Conservation (phyloP, 1,284 basidiomycete genomes). For the Marasmius fiardii region DNA sequence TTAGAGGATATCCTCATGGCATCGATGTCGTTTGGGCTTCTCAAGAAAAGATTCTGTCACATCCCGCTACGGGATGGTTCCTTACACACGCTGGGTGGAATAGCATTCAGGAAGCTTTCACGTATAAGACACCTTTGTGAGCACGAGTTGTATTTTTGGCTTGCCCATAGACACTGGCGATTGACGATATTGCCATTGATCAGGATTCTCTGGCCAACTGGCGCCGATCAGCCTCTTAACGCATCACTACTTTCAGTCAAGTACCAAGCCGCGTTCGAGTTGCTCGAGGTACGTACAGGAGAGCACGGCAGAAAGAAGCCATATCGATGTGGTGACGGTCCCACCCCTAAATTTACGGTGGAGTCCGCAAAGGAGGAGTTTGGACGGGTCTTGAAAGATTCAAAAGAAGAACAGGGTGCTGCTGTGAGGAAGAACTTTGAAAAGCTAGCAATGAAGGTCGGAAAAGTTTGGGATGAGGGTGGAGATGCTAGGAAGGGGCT, state of each 20-base stretch:
- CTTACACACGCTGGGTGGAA: conserved; percentile 12
- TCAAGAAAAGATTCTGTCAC: conserved; percentile 7
- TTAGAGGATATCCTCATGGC: conserved; percentile 1
- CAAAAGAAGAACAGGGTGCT: conserved; percentile 5
- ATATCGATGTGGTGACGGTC: not conserved
- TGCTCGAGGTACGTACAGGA: conserved; percentile 10
- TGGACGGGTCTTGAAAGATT: not conserved
- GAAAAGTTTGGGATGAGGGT: conserved; percentile 5
- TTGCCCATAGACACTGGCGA: not conserved
- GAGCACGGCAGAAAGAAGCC: conserved; percentile 1
- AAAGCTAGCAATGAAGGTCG: not conserved
- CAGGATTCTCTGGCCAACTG: conserved; percentile 12
- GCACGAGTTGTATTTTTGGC: not conserved
- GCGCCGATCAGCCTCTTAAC: conserved; percentile 11
- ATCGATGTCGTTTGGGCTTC: not conserved
- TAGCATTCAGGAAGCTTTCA: conserved; percentile 1
- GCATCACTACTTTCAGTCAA: not conserved
- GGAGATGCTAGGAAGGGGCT: conserved; percentile 1
- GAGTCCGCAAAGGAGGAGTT: conserved; percentile 6
- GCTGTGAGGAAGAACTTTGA: conserved; percentile 9
- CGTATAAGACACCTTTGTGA: not conserved
- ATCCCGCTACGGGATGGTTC: conserved; percentile 9
- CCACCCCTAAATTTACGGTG: conserved; percentile 1
- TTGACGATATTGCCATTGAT: not conserved
- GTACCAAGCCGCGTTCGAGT: conserved; percentile 8